These are phyloP conservation scores for Neonectria ditissima DNA, from an alignment of 2,329 filamentous ascomycete genomes.

Conservation along the genomic window DNA sequence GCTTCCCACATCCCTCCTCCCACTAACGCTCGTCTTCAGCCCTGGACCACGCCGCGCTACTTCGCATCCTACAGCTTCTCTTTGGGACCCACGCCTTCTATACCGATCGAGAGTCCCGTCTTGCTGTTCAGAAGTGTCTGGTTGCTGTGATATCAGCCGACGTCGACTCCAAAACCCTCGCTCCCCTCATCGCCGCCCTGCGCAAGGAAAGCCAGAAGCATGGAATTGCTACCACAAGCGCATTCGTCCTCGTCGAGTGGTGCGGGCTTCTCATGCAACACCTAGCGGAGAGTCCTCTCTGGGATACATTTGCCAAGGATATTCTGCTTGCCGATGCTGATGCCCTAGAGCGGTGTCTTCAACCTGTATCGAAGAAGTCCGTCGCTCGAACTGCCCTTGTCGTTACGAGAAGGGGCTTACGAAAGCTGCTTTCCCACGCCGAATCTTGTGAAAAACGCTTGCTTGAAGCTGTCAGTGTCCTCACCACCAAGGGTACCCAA, in stretches of 20 bases:
- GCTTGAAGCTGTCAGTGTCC: slow-evolving; percentile 69
- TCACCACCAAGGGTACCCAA: slow-evolving; percentile 76
- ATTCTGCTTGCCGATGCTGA: slow-evolving; percentile 77
- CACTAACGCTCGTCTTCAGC: slow-evolving; percentile 50
- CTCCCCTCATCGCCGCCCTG: slow-evolving; percentile 74
- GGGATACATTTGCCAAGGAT: slow-evolving; percentile 73
- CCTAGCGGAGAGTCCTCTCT: slow-evolving; percentile 70
- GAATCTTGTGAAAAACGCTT: slow-evolving; percentile 70
- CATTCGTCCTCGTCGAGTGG: slow-evolving; percentile 94
- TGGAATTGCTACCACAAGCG: slow-evolving; percentile 81
- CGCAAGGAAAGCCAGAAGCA: slow-evolving; percentile 80
- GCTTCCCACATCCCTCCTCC: slow-evolving; percentile 11
- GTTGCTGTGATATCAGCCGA: slow-evolving; percentile 71
- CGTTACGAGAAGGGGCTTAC: slow-evolving; percentile 82
- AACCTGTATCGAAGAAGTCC: slow-evolving; percentile 70
- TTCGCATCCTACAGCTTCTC: slow-evolving; percentile 75
- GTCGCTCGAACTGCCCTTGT: slow-evolving; percentile 80
- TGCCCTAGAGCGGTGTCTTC: slow-evolving; percentile 81
- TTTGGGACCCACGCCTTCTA: slow-evolving; percentile 92
- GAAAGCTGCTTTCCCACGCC: slow-evolving; percentile 74
- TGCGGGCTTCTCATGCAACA: slow-evolving; percentile 82
- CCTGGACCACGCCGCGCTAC: slow-evolving; percentile 61
- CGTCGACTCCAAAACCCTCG: slow-evolving; percentile 67
- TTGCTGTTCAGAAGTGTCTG: slow-evolving; percentile 86
- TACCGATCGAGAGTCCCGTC: slow-evolving; percentile 84